Conservation (phyloP, 2,329 filamentous ascomycete species). For the Apiospora pterosperma region DNA sequence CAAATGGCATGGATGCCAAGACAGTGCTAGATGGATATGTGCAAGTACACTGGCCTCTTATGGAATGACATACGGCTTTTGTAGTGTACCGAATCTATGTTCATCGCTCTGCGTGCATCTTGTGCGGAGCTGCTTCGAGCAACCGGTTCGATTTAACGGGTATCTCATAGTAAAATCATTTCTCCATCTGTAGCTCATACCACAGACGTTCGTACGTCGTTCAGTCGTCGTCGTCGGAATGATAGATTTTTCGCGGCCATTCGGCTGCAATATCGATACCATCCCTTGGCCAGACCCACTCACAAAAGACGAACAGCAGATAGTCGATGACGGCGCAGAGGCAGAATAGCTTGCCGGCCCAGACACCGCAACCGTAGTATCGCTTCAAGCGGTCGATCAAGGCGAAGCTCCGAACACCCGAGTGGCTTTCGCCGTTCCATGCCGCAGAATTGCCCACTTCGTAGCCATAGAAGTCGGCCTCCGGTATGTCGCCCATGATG, state of each 20-base stretch:
- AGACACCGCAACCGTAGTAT: conserved; percentile 97
- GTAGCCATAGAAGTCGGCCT: conserved; percentile 85
- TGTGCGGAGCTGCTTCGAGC: neutral
- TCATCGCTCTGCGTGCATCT: neutral
- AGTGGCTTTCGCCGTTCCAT: conserved; percentile 67
- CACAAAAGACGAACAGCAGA: conserved; percentile 81
- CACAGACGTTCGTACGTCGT: neutral
- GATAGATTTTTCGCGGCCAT: conserved; percentile 74
- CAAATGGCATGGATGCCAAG: neutral
- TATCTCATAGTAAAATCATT: neutral
- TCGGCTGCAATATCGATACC: conserved; percentile 86
- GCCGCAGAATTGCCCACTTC: conserved; percentile 58
- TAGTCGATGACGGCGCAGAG: conserved; percentile 94
- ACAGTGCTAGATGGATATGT: neutral
- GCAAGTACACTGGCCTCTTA: neutral
- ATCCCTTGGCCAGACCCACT: conserved; percentile 80
- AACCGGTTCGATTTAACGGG: neutral
- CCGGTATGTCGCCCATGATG: conserved; percentile 80
- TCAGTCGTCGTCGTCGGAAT: conserved; percentile 6
- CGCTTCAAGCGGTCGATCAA: conserved; percentile 92
- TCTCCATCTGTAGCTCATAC: neutral
- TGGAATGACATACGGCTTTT: neutral
- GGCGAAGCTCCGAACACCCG: conserved; percentile 78
- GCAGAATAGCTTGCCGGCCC: conserved; percentile 97
- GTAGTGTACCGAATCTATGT: neutral